Conservation (phyloP, 1,139 yeast species). For the Zygotorulaspora mrakii region DNA sequence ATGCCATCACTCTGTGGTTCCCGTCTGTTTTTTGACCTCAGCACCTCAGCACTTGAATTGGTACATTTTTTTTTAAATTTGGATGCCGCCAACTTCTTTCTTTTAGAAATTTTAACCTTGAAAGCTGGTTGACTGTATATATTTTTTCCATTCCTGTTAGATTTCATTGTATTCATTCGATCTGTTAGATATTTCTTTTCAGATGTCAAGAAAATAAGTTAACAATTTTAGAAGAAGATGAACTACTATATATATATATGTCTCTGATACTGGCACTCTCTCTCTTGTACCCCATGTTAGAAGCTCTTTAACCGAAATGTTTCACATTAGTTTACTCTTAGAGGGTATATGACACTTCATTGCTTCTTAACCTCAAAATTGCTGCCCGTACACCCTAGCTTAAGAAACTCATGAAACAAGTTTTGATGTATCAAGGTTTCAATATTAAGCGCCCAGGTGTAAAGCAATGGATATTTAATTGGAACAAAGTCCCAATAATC, state of each 20-base stretch:
- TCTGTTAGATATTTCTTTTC: background rate
- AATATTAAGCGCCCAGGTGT: constrained; percentile 1
- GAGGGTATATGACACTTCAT: background rate
- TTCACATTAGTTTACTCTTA: background rate
- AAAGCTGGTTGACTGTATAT: constrained; percentile 13
- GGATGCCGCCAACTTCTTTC: constrained; percentile 4
- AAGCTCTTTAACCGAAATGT: background rate
- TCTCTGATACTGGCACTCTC: background rate
- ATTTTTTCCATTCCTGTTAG: constrained; percentile 4
- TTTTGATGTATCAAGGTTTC: background rate
- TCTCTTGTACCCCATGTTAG: background rate
- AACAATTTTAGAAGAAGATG: no score
- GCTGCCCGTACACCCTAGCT: constrained; percentile 3
- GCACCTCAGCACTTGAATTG: no score
- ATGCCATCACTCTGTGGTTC: no score
- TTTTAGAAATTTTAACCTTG: constrained; percentile 6
- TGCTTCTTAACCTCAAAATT: constrained; percentile 4
- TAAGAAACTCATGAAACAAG: background rate
- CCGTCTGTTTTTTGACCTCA: no score
- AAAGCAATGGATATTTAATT: background rate
- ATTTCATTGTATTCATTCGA: background rate
- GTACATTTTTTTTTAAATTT: background rate
- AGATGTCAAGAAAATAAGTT: background rate
- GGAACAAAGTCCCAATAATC: background rate
- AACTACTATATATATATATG: no score